A percentile compares a stretch with the other conserved stretches of the same genome.
phyloP scores from a whole-genome alignment of 192 early-diverging fungal species.

The Linnemannia hyalina region DNA sequence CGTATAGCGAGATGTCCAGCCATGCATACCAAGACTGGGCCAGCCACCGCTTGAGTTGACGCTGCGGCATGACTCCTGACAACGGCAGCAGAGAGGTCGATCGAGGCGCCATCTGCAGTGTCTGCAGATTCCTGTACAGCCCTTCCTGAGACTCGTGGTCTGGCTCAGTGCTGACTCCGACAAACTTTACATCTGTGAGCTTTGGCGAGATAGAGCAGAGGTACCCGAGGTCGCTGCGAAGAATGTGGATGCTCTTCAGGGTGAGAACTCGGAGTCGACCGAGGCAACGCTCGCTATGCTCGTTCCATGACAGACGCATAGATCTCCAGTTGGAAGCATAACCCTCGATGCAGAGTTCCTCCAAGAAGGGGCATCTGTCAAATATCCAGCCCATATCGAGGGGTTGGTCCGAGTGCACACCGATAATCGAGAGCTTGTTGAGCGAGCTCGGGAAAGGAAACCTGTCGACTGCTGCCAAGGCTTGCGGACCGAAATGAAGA shows the following conservation, averaged over 20 bases:
- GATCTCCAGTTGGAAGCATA: background rate
- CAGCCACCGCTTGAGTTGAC: background rate
- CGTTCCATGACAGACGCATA: background rate
- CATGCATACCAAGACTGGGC: background rate
- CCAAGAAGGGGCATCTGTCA: background rate
- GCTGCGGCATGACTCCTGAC: background rate
- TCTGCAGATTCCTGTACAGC: background rate
- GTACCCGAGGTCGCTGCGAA: background rate
- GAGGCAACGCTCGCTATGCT: background rate
- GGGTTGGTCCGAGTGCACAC: background rate
- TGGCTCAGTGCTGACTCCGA: background rate
- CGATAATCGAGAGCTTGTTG: background rate
- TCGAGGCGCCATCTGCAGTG: background rate
- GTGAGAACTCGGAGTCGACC: background rate
- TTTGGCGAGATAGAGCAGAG: background rate
- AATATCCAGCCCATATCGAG: background rate
- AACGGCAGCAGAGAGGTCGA: background rate
- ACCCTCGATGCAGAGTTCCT: background rate
- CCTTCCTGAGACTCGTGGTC: background rate
- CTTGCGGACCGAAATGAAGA: background rate
- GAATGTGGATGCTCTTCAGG: background rate
- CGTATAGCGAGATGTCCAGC: background rate
- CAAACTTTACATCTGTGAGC: background rate
- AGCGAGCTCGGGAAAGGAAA: background rate
- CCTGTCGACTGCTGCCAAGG: background rate